phyloP scores from a whole-genome alignment of 768 basidiomycete species.

The Boletus rubroflammeus region DNA sequence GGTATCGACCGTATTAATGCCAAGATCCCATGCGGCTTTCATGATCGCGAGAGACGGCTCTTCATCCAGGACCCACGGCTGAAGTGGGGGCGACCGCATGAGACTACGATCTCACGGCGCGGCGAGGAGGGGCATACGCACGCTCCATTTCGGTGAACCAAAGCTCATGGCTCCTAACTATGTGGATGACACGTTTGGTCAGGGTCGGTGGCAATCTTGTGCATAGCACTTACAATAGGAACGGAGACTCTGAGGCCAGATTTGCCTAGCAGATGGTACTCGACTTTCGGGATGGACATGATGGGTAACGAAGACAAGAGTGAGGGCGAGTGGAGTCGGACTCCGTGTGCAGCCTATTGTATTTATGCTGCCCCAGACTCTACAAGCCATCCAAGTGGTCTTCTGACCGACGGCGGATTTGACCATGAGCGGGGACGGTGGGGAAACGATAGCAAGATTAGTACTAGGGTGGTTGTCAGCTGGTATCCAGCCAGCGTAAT shows the following conservation, averaged over 20 bases:
- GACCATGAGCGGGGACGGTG: not conserved
- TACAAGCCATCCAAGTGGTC: not conserved
- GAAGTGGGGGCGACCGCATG: not conserved
- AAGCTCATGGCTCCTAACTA: conserved; percentile 28
- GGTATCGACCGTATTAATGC: conserved; percentile 38
- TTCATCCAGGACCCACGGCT: conserved; percentile 28
- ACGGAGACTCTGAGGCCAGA: conserved; percentile 32
- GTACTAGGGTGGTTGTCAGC: not conserved
- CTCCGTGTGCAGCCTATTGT: not conserved
- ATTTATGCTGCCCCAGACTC: not conserved
- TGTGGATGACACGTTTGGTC: not conserved
- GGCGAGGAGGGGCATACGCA: conserved; percentile 8
- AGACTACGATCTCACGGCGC: not conserved
- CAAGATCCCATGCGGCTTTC: conserved; percentile 37
- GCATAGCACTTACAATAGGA: conserved; percentile 27
- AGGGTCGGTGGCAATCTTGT: not conserved
- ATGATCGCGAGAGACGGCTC: conserved; percentile 30
- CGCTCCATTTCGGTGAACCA: conserved; percentile 29
- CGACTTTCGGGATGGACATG: conserved; percentile 13
- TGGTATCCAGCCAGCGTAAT: not conserved
- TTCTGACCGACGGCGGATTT: not conserved
- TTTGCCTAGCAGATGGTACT: conserved; percentile 26
- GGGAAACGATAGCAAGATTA: not conserved
- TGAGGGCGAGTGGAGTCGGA: not conserved
- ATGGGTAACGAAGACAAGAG: not conserved